Evolutionary conservation across 768 basidiomycete genomes (phyloP), one percentile per base, ranked within the genome.

Genomic region (Pleurotus citrinopileatus): DNA sequence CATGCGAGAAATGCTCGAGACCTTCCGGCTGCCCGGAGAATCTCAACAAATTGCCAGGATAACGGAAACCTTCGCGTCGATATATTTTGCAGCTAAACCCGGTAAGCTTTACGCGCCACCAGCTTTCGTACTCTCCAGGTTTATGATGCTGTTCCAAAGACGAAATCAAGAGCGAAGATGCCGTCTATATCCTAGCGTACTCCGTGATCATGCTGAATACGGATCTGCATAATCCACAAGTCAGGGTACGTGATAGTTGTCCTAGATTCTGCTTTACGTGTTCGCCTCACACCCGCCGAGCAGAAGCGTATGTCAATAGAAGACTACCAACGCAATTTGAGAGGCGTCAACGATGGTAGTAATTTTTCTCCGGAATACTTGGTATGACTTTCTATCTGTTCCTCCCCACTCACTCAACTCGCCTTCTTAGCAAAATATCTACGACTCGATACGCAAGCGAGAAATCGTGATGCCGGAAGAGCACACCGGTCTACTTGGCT

Each of bases 191-290:
- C 6, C 72, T 99, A 22, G 84, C 96, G 1, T 99, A 87, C 68
- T 98, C 97, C 0, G 87, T 99, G 56, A 98, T 99, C 68, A 82
- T 99, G 94, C 81, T 99, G 46, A 99, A 99, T 70, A 99, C 97
- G 6, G 97, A 99, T 72, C 83, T 85, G 27, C 95, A 98, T 66
- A 98, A 91, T 65, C 94, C 95, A 10, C 94, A 97, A 77, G 82
- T 95, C 57, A 74, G 91, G 65, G 93, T 89, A 65, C 67, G 86
- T 63, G 9, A 22, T 22, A 46, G 32, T 10, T n/a, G 9, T 29
- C 42, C 1, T 19, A 29, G n/a, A n/a, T n/a, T 53, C 19, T 19
- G 17, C 38, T 10, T 9, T 20, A 9, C 9, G n/a, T 47, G 37
- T 9, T 42, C 22, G 6, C 3, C 55, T 56, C 59, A 15, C 42